phyloP scores from a whole-genome alignment of 1,284 basidiomycete genomes.

The Cryptococcus deneoformans region DNA sequence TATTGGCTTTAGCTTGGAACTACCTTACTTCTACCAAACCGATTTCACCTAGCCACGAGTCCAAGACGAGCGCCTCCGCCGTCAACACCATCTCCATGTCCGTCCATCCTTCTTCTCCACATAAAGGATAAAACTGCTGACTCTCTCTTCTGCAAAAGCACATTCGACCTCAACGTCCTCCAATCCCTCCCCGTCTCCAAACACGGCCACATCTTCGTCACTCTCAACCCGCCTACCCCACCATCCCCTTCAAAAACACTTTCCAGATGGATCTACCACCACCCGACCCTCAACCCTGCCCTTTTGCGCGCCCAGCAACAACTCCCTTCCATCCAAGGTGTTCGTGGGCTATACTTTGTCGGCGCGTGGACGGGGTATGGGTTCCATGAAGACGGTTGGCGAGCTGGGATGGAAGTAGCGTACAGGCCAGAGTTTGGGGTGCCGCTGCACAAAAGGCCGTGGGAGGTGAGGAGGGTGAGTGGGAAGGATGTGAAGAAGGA shows the following conservation, averaged over 20 bases:
- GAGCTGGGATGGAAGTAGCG: slow-evolving; percentile 50
- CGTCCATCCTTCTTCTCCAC: neutral
- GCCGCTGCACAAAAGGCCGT: neutral
- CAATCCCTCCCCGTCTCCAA: slow-evolving; percentile 61
- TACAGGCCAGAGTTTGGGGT: slow-evolving; percentile 7
- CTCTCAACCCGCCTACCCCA: slow-evolving; percentile 67
- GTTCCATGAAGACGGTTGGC: slow-evolving; percentile 78
- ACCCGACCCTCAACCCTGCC: slow-evolving; percentile 52
- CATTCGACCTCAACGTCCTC: slow-evolving; percentile 73
- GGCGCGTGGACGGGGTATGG: slow-evolving; percentile 72
- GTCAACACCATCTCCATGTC: slow-evolving; percentile 63
- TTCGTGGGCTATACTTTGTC: slow-evolving; percentile 63
- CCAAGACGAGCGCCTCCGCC: slow-evolving; percentile 51
- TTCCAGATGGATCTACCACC: slow-evolving; percentile 64
- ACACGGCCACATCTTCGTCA: slow-evolving; percentile 67
- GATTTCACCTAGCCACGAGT: slow-evolving; percentile 42
- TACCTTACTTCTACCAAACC: slow-evolving; percentile 59
- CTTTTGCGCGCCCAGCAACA: slow-evolving; percentile 7
- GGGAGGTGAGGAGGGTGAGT: neutral
- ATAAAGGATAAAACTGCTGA: neutral
- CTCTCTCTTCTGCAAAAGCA: slow-evolving; percentile 2
- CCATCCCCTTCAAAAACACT: slow-evolving; percentile 56
- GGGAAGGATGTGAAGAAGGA: neutral
- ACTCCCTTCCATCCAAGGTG: slow-evolving; percentile 58
- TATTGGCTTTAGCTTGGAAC: slow-evolving; percentile 56